Evolutionary conservation across 129 eudicot species (phyloP), one percentile per base, ranked within the genome.

Genomic region (Lonicera japonica): DNA sequence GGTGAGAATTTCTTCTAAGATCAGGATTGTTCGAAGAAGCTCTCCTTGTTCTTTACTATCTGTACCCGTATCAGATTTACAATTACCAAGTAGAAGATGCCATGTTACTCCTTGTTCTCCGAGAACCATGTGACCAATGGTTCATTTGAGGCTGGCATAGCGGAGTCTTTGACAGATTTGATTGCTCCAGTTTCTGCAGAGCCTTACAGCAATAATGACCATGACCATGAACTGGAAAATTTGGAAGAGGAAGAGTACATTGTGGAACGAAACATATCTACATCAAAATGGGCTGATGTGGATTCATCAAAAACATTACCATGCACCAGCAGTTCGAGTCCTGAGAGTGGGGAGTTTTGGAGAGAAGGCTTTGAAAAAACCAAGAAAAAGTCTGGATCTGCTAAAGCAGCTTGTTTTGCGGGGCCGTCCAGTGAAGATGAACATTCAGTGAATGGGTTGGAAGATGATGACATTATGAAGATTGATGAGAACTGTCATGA

Each of bases 141-240:
- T 29, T 29, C 36, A 29, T 29, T 29, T 29, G 36, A 29, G 36
- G 6, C 36, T 29, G 36, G 6, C 6, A 29, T 29, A 29, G 2
- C 36, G 36, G 6, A 29, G 36, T 2, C 36, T 29, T 2, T 6
- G 6, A 29, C 72, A 46, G 73, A 56, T 53, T 73, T 51, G 47
- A 63, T 70, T 29, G 67, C 62, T 75, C 61, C 66, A 24, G 52
- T 70, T 15, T 91, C 98, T 52, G 74, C 94, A 16, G 87, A 96
- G 98, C 96, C 96, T 22, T 75, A 71, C 72, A 86, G 84, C 73
- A 94, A 80, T 24, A 66, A 82, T 59, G 87, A 88, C 13, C 81
- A 96, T 24, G 67, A 76, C 54, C 94, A 82, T 74, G 94, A 88
- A 72, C 89, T 85, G 61, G 94, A 74, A 60, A 80, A 54, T 45